Evolutionary conservation across 179 eudicot species (phyloP).

Genomic region (Silene noctiflora): DNA sequence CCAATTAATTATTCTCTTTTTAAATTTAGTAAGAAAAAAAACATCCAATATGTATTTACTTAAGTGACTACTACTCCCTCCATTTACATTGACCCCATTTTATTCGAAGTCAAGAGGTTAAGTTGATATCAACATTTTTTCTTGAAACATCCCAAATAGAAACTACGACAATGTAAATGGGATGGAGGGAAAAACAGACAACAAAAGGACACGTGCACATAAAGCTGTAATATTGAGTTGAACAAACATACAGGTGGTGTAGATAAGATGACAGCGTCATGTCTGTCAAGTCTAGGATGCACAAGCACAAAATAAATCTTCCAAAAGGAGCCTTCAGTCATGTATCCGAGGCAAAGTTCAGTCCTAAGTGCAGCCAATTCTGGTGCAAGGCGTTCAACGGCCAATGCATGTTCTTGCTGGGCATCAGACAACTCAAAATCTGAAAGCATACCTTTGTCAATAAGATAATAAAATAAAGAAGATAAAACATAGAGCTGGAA

Average conservation of each 20-base stretch:
- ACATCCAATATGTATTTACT: too few species aligned
- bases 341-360: constrained; percentile 80
- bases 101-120: too few species aligned
- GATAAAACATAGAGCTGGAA: neutral
- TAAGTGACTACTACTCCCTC: too few species aligned
- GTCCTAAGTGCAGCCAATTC: constrained; percentile 73
- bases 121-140: too few species aligned
- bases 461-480: neutral
- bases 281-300: constrained; percentile 64
- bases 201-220: neutral
- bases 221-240: neutral
- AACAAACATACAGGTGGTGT: constrained; percentile 66
- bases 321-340: constrained; percentile 88
- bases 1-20: too few species aligned
- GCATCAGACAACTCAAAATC: constrained; percentile 87
- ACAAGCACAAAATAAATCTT: constrained; percentile 87
- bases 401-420: constrained; percentile 89
- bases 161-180: too few species aligned
- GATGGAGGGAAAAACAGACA: neutral
- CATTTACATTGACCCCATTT: too few species aligned
- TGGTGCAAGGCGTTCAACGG: constrained; percentile 79
- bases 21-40: too few species aligned
- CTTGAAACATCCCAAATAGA: too few species aligned
- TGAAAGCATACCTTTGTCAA: constrained; percentile 27
- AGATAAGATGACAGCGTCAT: constrained; percentile 66